Conservation (phyloP, 441 rosid genomes). For the Pelargonium fulgidum region DNA sequence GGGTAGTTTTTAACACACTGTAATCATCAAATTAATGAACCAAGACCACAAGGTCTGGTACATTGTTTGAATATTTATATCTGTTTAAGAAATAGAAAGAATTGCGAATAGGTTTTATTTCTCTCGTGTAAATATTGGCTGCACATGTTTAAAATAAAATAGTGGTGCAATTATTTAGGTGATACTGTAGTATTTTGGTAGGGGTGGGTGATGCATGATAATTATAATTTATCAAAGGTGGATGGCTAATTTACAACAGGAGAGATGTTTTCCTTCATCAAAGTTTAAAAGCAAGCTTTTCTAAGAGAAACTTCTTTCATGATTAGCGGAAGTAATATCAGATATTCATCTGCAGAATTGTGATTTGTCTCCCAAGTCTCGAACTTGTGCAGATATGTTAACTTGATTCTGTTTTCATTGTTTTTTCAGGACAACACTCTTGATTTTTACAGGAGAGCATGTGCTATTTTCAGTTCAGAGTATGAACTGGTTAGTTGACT, state of each 20-base stretch:
- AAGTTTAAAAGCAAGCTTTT: too few relatives aligned
- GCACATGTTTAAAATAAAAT: not conserved
- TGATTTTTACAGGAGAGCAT: conserved; percentile 65
- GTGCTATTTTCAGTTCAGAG: conserved; percentile 61
- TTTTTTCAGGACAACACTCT: conserved; percentile 49
- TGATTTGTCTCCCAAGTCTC: not conserved
- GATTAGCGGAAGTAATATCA: too few relatives aligned
- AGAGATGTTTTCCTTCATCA: not conserved
- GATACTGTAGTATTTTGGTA: not conserved
- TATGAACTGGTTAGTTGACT: conserved; percentile 48
- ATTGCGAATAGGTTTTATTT: not conserved
- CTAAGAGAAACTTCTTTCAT: too few relatives aligned
- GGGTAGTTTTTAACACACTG: too few relatives aligned
- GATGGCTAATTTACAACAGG: not conserved
- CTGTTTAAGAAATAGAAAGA: not conserved
- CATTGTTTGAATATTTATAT: not conserved
- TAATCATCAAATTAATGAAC: too few relatives aligned
- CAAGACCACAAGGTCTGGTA: not conserved
- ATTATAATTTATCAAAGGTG: not conserved
- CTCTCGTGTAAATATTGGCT: not conserved
- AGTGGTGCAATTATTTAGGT: not conserved
- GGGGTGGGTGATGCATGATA: conserved; percentile 1
- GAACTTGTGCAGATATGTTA: not conserved
- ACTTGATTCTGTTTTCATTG: conserved; percentile 5
- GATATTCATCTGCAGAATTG: not conserved